phyloP scores from a whole-genome alignment of 2,329 filamentous ascomycete genomes.

The Neopestalotiopsis sp. region DNA sequence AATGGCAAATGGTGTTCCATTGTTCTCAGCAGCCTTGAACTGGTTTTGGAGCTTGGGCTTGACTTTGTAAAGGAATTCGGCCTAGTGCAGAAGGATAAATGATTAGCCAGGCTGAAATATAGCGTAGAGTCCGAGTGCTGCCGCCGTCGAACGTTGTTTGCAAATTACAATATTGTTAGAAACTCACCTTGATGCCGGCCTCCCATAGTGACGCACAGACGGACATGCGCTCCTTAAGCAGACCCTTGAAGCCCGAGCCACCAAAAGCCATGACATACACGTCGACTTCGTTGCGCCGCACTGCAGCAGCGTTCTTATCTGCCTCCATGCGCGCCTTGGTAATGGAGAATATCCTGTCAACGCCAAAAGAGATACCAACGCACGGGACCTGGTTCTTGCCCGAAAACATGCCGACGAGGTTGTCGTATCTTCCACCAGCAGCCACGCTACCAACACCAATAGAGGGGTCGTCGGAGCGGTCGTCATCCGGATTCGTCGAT shows the following conservation, averaged over 20 bases:
- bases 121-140: neutral
- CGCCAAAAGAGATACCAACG: conserved; percentile 79
- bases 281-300: conserved; percentile 78
- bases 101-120: conserved; percentile 27
- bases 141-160: neutral
- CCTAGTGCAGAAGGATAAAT: conserved; percentile 46
- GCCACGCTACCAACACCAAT: conserved; percentile 77
- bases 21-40: conserved; percentile 87
- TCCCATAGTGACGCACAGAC: conserved; percentile 81
- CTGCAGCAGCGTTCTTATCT: conserved; percentile 42
- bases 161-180: neutral
- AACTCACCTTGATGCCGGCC: conserved; percentile 78
- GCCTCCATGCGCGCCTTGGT: conserved; percentile 70
- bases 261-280: conserved; percentile 96
- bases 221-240: conserved; percentile 83
- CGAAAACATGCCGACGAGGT: conserved; percentile 79
- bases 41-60: conserved; percentile 89
- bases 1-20: conserved; percentile 81
- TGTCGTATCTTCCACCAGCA: conserved; percentile 78
- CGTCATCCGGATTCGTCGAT: conserved; percentile 51
- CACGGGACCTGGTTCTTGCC: conserved; percentile 73
- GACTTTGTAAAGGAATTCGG: conserved; percentile 87
- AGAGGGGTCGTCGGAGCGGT: conserved; percentile 72
- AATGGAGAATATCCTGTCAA: conserved; percentile 81
- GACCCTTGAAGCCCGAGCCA: conserved; percentile 80